Evolutionary conservation across 345 rosid species (phyloP), one percentile per base, ranked within the genome.

Genomic region (Aquilaria malaccensis): DNA sequence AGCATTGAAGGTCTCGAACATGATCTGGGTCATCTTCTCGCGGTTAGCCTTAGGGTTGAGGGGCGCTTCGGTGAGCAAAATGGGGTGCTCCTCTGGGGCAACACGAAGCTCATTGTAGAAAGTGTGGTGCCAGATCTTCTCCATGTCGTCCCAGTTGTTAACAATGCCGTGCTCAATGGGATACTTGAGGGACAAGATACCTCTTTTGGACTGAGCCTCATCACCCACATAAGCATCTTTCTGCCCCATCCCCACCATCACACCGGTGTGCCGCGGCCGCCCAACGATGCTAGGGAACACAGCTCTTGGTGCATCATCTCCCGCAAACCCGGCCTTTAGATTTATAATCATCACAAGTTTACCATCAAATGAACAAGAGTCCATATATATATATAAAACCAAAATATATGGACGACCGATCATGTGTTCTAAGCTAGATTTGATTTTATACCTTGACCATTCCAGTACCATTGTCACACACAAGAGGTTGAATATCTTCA

Each of bases 241-340:
- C 22, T 62, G 75, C 60, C 63, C 74, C 77, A 57, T 76, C 70
- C 81, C 76, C 70, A 51, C 81, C 81, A 67, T 74, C 73, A 77
- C 76, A 71, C 65, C 73, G 64, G 64, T 73, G 52, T 64, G 68
- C 56, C 68, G 55, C 3, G 68, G 68, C 33, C 68, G 60, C 47
- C 81, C 81, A 41, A 77, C 81, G 31, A 77, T 77, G 50, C 81
- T 77, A 3, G 81, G 81, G 53, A 77, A 77, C 12, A 77, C 81
- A 52, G 81, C 81, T 70, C 81, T 77, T 2, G 81, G 81, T n/a
- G 81, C 81, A 67, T 77, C 81, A 64, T 77, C 81, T 15, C 81
- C 81, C 30, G 81, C 81, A 71, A 77, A 77, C 50, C 81, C 81
- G 50, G 81, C 81, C 81, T 77, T 64, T 43, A 67, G 1, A 48